A percentile compares a stretch with the other conserved stretches of the same genome.
Conservation (phyloP, 1,284 basidiomycete species). For the Schizophyllum amplum region DNA sequence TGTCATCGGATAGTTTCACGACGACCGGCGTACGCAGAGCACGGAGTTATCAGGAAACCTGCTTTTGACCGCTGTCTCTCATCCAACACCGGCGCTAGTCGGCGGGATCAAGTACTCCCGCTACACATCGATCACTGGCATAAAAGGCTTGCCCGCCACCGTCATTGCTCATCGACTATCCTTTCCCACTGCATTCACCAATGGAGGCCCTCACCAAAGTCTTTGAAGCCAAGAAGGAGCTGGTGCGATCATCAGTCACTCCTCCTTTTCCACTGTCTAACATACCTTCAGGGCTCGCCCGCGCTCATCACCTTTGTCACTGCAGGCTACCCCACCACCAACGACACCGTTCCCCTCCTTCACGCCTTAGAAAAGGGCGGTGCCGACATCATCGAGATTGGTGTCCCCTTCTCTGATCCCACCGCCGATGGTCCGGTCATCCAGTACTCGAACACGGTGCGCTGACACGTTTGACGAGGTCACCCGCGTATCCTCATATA, state of each 20-base stretch:
- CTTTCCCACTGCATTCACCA: too few relatives aligned
- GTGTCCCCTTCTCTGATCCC: constrained; percentile 95
- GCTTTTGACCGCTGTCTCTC: too few relatives aligned
- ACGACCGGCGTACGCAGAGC: too few relatives aligned
- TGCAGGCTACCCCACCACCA: constrained; percentile 75
- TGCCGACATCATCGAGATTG: constrained; percentile 93
- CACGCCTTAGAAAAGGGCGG: constrained; percentile 91
- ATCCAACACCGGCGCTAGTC: too few relatives aligned
- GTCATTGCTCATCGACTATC: too few relatives aligned
- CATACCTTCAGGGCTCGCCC: constrained; percentile 45
- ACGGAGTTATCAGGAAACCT: too few relatives aligned
- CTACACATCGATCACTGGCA: too few relatives aligned
- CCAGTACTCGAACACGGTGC: constrained; percentile 85
- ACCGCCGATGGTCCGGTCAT: constrained; percentile 92
- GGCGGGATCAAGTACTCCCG: too few relatives aligned
- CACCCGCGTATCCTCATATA: constrained; percentile 4
- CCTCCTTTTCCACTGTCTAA: not conserved
- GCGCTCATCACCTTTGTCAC: constrained; percentile 88
- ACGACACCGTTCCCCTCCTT: constrained; percentile 83
- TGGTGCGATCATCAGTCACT: constrained; percentile 37
- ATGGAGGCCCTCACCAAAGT: constrained; percentile 77
- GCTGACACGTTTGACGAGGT: constrained; percentile 17
- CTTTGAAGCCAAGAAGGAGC: constrained; percentile 63
- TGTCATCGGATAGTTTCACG: too few relatives aligned
- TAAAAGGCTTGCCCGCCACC: too few relatives aligned